phyloP scores from a whole-genome alignment of 2,329 filamentous ascomycete species.

The Colletotrichum kahawae region DNA sequence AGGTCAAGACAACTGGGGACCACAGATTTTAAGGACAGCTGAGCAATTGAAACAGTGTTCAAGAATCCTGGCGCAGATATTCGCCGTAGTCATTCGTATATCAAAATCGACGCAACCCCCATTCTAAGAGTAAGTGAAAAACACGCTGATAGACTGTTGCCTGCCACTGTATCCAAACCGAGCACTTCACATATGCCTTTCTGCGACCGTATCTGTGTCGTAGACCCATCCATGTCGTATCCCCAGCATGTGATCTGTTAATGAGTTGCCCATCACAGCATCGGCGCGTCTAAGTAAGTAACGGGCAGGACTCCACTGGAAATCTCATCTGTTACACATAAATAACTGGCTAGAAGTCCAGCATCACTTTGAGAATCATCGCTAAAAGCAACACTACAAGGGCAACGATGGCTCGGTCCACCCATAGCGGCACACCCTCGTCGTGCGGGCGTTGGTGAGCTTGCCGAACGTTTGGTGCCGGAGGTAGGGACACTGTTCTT shows the following conservation, averaged over 20 bases:
- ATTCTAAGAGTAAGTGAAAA: background rate
- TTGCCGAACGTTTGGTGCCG: slow-evolving; percentile 16
- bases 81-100: background rate
- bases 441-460: slow-evolving; percentile 24
- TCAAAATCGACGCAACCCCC: background rate
- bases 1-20: background rate
- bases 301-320: background rate
- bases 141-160: background rate
- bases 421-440: slow-evolving; percentile 71
- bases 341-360: slow-evolving; percentile 28
- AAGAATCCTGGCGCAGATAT: background rate
- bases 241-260: background rate
- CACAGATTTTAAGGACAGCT: background rate
- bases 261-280: background rate
- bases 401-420: slow-evolving; percentile 81
- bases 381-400: slow-evolving; percentile 73
- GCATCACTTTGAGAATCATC: slow-evolving; percentile 66
- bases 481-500: slow-evolving; percentile 29
- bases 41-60: background rate
- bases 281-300: background rate
- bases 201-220: background rate
- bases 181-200: background rate
- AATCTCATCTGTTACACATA: background rate
- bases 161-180: background rate
- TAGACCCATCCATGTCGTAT: background rate